Evolutionary conservation across 345 rosid species (phyloP).

Genomic region (Salix udensis): DNA sequence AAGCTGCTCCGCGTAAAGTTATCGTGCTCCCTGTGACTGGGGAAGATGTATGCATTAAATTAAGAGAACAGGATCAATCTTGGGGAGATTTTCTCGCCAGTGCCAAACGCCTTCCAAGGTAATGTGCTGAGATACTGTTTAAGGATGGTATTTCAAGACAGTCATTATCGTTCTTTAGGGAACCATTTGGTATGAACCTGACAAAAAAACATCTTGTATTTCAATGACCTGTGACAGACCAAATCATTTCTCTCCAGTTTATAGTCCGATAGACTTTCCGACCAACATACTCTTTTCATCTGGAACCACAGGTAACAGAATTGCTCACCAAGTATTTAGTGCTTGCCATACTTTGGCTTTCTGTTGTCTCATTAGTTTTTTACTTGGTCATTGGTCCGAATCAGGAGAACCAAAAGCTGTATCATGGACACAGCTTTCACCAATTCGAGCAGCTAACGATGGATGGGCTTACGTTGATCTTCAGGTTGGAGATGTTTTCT

Average conservation of each 20-base stretch:
- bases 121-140: background rate
- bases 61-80: conserved; percentile 64
- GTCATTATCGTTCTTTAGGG: too few relatives aligned
- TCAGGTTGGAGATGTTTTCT: conserved; percentile 51
- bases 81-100: conserved; percentile 65
- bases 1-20: conserved; percentile 63
- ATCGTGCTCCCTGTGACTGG: conserved; percentile 73
- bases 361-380: background rate
- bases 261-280: conserved; percentile 51
- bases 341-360: background rate
- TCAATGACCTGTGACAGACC: conserved; percentile 31
- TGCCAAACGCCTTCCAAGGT: conserved; percentile 44
- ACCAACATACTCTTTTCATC: conserved; percentile 89
- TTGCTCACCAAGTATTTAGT: background rate
- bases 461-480: conserved; percentile 62
- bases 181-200: too few relatives aligned
- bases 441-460: conserved; percentile 64
- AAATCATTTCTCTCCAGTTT: conserved; percentile 41
- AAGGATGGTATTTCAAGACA: background rate
- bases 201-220: background rate
- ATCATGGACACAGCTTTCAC: conserved; percentile 80
- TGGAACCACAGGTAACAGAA: conserved; percentile 73
- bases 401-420: conserved; percentile 97
- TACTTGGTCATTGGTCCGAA: conserved; percentile 4
- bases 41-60: conserved; percentile 34